These are phyloP conservation scores for Cytospora mali DNA, from an alignment of 2,329 filamentous ascomycete genomes.

Conservation along the genomic window DNA sequence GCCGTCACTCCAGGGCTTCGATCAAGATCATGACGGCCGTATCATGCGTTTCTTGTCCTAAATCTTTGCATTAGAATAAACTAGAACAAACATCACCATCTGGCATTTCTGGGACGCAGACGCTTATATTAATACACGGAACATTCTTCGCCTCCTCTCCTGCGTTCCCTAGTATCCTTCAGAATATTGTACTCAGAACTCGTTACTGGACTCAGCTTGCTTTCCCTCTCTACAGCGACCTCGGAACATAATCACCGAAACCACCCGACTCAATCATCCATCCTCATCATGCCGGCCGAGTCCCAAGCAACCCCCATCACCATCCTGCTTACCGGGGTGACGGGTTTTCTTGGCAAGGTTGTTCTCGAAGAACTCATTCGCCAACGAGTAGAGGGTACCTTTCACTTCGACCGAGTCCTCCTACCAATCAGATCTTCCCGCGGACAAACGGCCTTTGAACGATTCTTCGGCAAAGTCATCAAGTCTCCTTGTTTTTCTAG, in stretches of 20 bases:
- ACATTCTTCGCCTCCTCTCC: too few species aligned
- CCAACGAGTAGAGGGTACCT: background rate
- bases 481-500: constrained; percentile 24
- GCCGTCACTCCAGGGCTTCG: background rate
- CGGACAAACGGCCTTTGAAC: constrained; percentile 7
- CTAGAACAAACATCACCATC: background rate
- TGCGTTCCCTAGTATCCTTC: constrained; percentile 6
- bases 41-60: too few species aligned
- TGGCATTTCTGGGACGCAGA: background rate
- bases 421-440: constrained; percentile 18
- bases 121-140: constrained; percentile 1
- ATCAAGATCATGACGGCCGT: background rate
- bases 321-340: constrained; percentile 29
- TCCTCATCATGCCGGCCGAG: background rate
- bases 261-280: background rate
- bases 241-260: background rate
- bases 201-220: background rate
- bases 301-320: background rate
- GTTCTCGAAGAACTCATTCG: constrained; percentile 28
- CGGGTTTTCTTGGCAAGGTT: constrained; percentile 29
- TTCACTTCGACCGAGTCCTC: constrained; percentile 20
- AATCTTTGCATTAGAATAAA: background rate
- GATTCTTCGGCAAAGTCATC: constrained; percentile 16
- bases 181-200: background rate
- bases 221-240: background rate